Conservation (phyloP, 2,329 filamentous ascomycete species). For the Colletotrichum sp. region DNA sequence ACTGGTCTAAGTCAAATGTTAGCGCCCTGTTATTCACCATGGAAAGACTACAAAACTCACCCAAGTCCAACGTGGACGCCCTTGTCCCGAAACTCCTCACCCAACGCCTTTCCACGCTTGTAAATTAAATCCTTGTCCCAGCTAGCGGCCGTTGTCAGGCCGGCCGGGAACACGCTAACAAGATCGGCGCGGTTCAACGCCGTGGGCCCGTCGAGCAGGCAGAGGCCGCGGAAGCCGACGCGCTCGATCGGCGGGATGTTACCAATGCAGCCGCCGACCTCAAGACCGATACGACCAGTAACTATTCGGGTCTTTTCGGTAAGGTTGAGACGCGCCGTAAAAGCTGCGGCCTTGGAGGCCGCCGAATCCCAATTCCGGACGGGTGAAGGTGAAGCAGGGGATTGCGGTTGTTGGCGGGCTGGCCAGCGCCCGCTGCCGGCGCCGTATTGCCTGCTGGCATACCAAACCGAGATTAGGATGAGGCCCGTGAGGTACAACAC, state of each 20-base stretch:
- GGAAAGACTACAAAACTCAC: background rate
- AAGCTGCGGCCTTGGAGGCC: slow-evolving; percentile 71
- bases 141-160: slow-evolving; percentile 78
- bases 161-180: slow-evolving; percentile 72
- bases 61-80: slow-evolving; percentile 79
- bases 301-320: slow-evolving; percentile 82
- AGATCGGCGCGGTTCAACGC: slow-evolving; percentile 58
- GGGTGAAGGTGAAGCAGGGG: slow-evolving; percentile 12
- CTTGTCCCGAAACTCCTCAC: slow-evolving; percentile 70
- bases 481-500: slow-evolving; percentile 21
- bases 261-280: slow-evolving; percentile 72
- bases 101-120: slow-evolving; percentile 71
- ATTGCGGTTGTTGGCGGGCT: slow-evolving; percentile 7
- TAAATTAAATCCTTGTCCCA: slow-evolving; percentile 81
- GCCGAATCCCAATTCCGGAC: slow-evolving; percentile 64
- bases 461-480: slow-evolving; percentile 20
- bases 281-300: slow-evolving; percentile 76
- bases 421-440: slow-evolving; percentile 15
- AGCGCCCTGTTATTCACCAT: background rate
- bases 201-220: slow-evolving; percentile 82
- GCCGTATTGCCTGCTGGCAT: slow-evolving; percentile 18
- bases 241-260: slow-evolving; percentile 61
- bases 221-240: slow-evolving; percentile 74
- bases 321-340: slow-evolving; percentile 74
- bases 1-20: slow-evolving; percentile 53